phyloP scores from a whole-genome alignment of 2,329 filamentous ascomycete species.

The Drechmeria coniospora region DNA sequence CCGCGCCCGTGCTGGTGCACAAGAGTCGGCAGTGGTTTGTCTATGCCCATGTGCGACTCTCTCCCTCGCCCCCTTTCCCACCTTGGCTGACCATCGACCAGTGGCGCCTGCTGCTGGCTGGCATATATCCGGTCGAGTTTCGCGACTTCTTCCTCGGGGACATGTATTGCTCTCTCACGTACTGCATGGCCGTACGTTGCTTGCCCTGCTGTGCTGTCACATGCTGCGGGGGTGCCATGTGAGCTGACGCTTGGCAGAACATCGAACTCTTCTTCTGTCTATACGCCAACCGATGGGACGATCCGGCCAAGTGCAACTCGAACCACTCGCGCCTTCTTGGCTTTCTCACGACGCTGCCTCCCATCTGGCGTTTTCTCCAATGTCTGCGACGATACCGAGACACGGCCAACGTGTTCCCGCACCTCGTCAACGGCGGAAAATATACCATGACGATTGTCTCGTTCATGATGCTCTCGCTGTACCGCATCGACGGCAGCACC shows the following conservation, averaged over 20 bases:
- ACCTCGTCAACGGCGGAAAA: conserved; percentile 84
- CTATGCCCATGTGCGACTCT: conserved; percentile 63
- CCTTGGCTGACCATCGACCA: conserved; percentile 18
- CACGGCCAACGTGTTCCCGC: conserved; percentile 76
- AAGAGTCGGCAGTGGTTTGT: conserved; percentile 72
- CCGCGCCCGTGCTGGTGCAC: conserved; percentile 58
- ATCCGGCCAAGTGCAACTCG: conserved; percentile 70
- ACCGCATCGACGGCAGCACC: conserved; percentile 52
- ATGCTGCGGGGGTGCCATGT: not conserved
- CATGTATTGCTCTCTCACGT: conserved; percentile 93
- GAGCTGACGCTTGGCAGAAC: conserved; percentile 40
- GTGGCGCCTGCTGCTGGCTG: conserved; percentile 75
- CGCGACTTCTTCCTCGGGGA: conserved; percentile 95
- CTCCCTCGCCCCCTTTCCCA: not conserved
- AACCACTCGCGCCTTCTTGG: conserved; percentile 69
- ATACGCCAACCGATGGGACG: conserved; percentile 63
- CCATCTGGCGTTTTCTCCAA: conserved; percentile 81
- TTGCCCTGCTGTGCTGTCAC: not conserved
- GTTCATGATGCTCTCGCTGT: conserved; percentile 66
- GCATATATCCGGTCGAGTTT: conserved; percentile 87
- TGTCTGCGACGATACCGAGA: conserved; percentile 82
- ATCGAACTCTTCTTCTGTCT: conserved; percentile 89
- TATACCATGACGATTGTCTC: conserved; percentile 74
- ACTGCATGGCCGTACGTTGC: conserved; percentile 62
- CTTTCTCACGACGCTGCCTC: conserved; percentile 70